A percentile compares a stretch with the other conserved stretches of the same genome.
phyloP scores from a whole-genome alignment of 352 stramenopile species.

The Globisporangium takayamanum region DNA sequence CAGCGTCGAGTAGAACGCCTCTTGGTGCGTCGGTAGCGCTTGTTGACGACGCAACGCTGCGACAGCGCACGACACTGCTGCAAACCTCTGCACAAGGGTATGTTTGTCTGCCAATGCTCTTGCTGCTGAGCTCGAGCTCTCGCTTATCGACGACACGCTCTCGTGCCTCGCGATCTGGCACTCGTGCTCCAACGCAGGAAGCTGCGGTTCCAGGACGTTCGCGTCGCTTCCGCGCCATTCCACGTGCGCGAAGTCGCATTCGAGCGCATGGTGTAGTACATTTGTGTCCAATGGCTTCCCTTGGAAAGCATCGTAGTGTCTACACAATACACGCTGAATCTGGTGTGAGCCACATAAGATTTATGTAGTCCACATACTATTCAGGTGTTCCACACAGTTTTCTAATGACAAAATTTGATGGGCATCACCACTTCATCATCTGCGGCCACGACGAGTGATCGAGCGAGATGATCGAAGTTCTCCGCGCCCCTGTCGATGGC shows the following conservation, averaged over 20 bases:
- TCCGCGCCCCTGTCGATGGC: slow-evolving; percentile 59
- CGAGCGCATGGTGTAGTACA: slow-evolving; percentile 33
- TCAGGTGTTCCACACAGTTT: no score
- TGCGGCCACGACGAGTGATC: background rate
- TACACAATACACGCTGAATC: no score
- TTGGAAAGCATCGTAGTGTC: background rate
- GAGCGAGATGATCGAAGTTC: slow-evolving; percentile 34
- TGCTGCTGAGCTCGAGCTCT: background rate
- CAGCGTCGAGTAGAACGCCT: background rate
- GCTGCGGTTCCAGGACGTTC: slow-evolving; percentile 46
- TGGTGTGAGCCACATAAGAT: no score
- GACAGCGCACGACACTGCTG: slow-evolving; percentile 28
- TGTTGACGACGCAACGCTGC: slow-evolving; percentile 4
- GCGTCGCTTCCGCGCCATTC: slow-evolving; percentile 46
- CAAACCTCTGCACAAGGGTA: slow-evolving; percentile 51
- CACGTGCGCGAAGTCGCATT: slow-evolving; percentile 69
- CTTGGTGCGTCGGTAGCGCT: background rate
- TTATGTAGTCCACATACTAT: no score
- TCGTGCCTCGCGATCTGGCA: background rate
- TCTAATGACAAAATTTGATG: no score
- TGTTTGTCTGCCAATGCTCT: slow-evolving; percentile 3
- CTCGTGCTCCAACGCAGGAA: slow-evolving; percentile 23
- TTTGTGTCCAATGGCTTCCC: background rate
- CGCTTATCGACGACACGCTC: background rate
- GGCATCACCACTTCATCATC: background rate